phyloP scores from a whole-genome alignment of 2,329 filamentous ascomycete genomes.

The Cladosporium sphaerospermum region DNA sequence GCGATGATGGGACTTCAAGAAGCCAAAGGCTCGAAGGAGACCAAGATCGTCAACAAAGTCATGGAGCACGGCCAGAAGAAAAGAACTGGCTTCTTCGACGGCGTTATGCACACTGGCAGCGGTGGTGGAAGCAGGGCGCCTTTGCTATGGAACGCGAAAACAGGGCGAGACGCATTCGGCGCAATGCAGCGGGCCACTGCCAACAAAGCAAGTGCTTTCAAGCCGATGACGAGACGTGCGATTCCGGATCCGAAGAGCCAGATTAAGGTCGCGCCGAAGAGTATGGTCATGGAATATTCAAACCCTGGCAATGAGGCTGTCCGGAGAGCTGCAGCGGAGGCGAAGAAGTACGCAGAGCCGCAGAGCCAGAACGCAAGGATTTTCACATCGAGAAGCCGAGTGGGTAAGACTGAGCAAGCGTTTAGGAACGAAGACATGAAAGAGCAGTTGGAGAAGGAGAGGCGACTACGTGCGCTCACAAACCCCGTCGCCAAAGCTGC shows the following conservation, averaged over 20 bases:
- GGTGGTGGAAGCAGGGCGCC: not conserved
- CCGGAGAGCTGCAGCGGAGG: conserved; percentile 1
- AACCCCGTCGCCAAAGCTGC: not conserved
- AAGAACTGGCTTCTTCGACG: conserved; percentile 15
- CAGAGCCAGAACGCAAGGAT: not conserved
- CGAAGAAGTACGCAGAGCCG: conserved; percentile 4
- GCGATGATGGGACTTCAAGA: conserved; percentile 58
- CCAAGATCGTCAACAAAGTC: conserved; percentile 22
- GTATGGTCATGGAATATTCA: conserved; percentile 3
- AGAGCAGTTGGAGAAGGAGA: not conserved
- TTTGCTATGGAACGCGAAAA: conserved; percentile 7
- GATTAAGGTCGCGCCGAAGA: conserved; percentile 5
- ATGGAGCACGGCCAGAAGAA: conserved; percentile 16
- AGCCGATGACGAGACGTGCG: not conserved
- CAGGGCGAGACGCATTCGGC: conserved; percentile 1
- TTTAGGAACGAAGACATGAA: conserved; percentile 5
- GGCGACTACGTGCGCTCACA: not conserved
- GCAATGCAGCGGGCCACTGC: conserved; percentile 8
- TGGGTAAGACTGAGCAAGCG: not conserved
- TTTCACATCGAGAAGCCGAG: not conserved
- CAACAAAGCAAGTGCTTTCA: not conserved
- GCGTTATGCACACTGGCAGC: conserved; percentile 11
- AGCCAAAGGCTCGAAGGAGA: conserved; percentile 50
- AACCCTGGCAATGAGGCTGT: conserved; percentile 4
- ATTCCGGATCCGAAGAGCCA: conserved; percentile 4